Evolutionary conservation across 169 alveolate genomes (phyloP).

Genomic region (Cryptosporidium meleagridis): DNA sequence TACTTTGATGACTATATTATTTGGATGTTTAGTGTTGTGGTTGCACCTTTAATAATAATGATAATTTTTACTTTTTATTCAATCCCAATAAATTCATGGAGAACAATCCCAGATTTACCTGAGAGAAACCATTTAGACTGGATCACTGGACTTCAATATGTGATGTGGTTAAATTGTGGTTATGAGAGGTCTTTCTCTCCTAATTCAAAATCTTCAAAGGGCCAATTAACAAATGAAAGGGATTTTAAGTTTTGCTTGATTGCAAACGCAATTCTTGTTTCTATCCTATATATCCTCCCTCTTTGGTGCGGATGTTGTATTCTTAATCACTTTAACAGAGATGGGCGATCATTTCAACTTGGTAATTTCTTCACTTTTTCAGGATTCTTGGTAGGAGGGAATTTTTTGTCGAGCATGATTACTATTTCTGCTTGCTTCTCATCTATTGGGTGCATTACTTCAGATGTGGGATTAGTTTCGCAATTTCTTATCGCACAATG

Average conservation of each 20-base stretch:
- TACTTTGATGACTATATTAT: constrained; percentile 53
- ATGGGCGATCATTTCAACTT: constrained; percentile 14
- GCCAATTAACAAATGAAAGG: constrained; percentile 3
- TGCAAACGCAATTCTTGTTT: constrained; percentile 20
- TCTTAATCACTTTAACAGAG: constrained; percentile 44
- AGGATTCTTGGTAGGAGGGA: constrained; percentile 53
- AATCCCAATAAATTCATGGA: constrained; percentile 57
- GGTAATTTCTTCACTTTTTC: constrained; percentile 70
- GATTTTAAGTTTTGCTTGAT: constrained; percentile 9
- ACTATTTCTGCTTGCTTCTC: constrained; percentile 68
- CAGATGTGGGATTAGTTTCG: constrained; percentile 42
- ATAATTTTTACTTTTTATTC: constrained; percentile 7
- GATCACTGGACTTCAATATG: constrained; percentile 64
- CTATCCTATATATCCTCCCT: constrained; percentile 37
- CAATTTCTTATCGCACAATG: constrained; percentile 36
- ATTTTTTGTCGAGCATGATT: constrained; percentile 24
- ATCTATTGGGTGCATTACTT: constrained; percentile 57
- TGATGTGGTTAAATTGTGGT: constrained; percentile 74
- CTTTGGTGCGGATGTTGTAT: constrained; percentile 74
- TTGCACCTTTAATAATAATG: constrained; percentile 31
- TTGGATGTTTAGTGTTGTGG: constrained; percentile 37
- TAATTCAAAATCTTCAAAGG: not conserved
- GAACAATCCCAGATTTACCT: not conserved
- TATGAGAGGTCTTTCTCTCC: constrained; percentile 40
- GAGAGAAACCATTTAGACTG: constrained; percentile 5